Base-by-base conservation (phyloP, 2,329 filamentous ascomycete genomes). In the Microsporum canis region DNA sequence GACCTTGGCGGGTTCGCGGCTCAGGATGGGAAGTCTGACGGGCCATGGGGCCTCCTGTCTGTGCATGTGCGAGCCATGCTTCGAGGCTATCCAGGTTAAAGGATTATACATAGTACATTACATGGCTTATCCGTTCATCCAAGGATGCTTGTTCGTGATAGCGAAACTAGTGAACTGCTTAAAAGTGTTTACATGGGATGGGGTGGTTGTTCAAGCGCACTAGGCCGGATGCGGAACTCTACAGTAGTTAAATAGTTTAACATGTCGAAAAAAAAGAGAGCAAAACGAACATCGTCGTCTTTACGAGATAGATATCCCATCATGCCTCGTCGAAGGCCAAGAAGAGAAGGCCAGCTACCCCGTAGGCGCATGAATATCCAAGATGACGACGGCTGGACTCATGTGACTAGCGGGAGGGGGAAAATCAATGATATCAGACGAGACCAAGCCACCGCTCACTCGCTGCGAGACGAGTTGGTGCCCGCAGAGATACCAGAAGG, bases 361-460 rank as follows among this genome's bases (percentile, higher is more conserved):
- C 68, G 64, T 76, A 63, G 71, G 14, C 57, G 41, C 41, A 68
- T 41, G 34, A 38, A 8, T n/a, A 64, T 76, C 59, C 72, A 71
- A 58, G 74, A 74, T 65, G 61, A 69, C 27, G 68, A 74, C 56
- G 75, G 76, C 68, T 78, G 76, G 76, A 77, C 76, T 29, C 75
- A 77, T 64, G 69, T 78, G 63, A 71, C 72, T 23, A 74, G 67
- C 38, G 66, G 60, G 61, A 47, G 39, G 33, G 49, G 56, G 51
- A 63, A 1, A 23, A 23, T 23, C 17, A 23, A 23, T 23, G 17
- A 27, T 60, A 49, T 29, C 45, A 31, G 45, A 29, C 63, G 45
- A 51, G 43, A 62, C 1, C 7, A 10, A 5, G 7, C 45, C 12
- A 29, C 45, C 3, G 2, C 45, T 31, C 3, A 3, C 2, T 5